Conservation (phyloP, 2,329 filamentous ascomycete species). For the Colletotrichum chrysophilum region DNA sequence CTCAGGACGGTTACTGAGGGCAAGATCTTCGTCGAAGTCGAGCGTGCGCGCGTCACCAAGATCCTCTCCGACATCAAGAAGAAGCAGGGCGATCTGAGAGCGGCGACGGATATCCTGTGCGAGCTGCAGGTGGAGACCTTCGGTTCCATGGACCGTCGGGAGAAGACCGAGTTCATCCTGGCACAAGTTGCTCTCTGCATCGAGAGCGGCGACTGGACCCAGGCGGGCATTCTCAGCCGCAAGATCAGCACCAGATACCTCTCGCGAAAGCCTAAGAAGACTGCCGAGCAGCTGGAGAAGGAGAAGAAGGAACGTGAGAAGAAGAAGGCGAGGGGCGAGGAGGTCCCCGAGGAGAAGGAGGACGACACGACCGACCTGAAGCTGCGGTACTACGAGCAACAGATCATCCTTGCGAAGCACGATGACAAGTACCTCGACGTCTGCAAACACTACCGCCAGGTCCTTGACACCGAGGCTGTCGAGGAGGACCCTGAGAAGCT, state of each 20-base stretch:
- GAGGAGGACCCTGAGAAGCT: constrained; percentile 89
- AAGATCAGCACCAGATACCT: constrained; percentile 98
- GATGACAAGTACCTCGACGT: constrained; percentile 97
- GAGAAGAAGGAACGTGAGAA: constrained; percentile 88
- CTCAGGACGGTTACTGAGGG: constrained; percentile 96
- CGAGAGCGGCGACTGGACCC: constrained; percentile 93
- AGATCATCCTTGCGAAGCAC: constrained; percentile 94
- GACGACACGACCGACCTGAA: constrained; percentile 97
- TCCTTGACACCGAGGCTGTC: constrained; percentile 93
- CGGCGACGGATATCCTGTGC: constrained; percentile 91
- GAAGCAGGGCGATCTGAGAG: constrained; percentile 87
- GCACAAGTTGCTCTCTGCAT: constrained; percentile 95
- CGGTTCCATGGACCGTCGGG: constrained; percentile 93
- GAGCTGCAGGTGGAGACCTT: constrained; percentile 99
- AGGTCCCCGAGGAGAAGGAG: constrained; percentile 77
- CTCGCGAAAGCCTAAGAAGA: constrained; percentile 88
- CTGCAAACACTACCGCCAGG: constrained; percentile 98
- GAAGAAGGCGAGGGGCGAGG: constrained; percentile 79
- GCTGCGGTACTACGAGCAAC: constrained; percentile 95
- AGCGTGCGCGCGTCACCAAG: constrained; percentile 92
- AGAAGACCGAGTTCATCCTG: constrained; percentile 99
- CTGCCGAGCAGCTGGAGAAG: constrained; percentile 86
- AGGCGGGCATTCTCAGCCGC: constrained; percentile 89
- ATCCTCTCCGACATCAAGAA: constrained; percentile 98
- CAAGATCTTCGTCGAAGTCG: constrained; percentile 99